Percentiles rank a stretch among this genome's conserved stretches.
These are phyloP conservation scores for Amanita polypyramis DNA, from an alignment of 768 basidiomycete genomes.

Conservation along the genomic window DNA sequence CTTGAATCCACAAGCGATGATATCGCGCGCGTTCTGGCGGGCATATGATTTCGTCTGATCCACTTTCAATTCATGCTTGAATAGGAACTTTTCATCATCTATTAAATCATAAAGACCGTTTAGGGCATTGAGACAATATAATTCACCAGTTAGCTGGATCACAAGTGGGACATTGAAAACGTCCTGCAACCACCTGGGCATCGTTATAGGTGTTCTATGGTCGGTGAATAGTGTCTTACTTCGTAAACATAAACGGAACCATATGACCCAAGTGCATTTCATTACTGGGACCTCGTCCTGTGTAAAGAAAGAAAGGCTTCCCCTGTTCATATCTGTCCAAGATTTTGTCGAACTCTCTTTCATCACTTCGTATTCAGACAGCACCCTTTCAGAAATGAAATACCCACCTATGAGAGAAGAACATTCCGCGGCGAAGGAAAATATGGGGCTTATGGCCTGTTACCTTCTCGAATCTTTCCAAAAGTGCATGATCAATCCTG, in stretches of 20 bases:
- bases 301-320: constrained; percentile 97
- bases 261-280: constrained; percentile 98
- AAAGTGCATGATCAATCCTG: constrained; percentile 59
- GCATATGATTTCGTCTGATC: constrained; percentile 82
- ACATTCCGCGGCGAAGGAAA: constrained; percentile 83
- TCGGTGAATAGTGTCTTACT: constrained; percentile 39
- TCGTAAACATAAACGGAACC: constrained; percentile 95
- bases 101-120: not conserved
- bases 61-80: constrained; percentile 89
- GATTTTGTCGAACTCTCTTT: constrained; percentile 89
- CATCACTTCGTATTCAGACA: not conserved
- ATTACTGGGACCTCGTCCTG: constrained; percentile 93
- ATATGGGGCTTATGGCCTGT: constrained; percentile 86
- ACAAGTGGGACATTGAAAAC: constrained; percentile 93
- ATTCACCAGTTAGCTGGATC: constrained; percentile 82
- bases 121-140: not conserved
- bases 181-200: constrained; percentile 84
- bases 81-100: constrained; percentile 99
- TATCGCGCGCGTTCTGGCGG: constrained; percentile 83
- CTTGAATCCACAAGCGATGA: constrained; percentile 94
- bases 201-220: not conserved
- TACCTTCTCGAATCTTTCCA: constrained; percentile 83
- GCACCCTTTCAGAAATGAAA: not conserved
- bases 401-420: constrained; percentile 91
- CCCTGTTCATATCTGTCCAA: constrained; percentile 93